Percentiles rank a stretch among this genome's conserved stretches.
These are phyloP conservation scores for apple (Malus domestica) DNA, from an alignment of 306 rosid genomes.

Conservation along the genomic window DNA sequence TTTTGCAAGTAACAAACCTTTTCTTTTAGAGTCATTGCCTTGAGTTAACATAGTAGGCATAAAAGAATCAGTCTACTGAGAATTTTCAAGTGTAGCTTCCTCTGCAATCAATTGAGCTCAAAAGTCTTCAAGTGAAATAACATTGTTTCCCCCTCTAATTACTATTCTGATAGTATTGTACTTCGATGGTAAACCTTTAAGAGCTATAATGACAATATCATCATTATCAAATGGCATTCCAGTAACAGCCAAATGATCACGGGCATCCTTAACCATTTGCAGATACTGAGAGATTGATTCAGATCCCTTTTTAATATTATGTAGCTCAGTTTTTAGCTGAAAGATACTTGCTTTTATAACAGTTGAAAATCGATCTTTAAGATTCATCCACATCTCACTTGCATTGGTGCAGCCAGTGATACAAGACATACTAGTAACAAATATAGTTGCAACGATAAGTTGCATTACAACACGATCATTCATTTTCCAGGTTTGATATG, in stretches of 20 bases:
- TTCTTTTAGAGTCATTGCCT: too few species aligned
- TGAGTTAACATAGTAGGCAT: too few species aligned
- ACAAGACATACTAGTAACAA: too few species aligned
- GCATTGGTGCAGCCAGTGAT: neutral
- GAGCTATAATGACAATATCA: neutral
- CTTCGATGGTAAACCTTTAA: neutral
- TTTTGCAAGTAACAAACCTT: too few species aligned
- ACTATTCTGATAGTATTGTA: neutral
- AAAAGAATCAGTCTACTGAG: too few species aligned
- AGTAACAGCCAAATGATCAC: neutral
- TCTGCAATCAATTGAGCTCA: neutral
- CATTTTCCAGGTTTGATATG: too few species aligned
- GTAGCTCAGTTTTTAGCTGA: neutral
- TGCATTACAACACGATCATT: too few species aligned
- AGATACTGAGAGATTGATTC: too few species aligned
- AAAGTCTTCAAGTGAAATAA: neutral
- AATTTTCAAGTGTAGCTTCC: too few species aligned
- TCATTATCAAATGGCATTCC: neutral
- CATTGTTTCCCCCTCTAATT: neutral
- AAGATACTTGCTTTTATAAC: neutral
- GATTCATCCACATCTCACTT: neutral
- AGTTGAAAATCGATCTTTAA: neutral
- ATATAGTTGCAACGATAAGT: too few species aligned
- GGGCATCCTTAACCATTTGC: neutral
- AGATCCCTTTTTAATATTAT: neutral